phyloP scores from a whole-genome alignment of 495 filamentous ascomycete genomes.

The Saxispiralis lemnorum region DNA sequence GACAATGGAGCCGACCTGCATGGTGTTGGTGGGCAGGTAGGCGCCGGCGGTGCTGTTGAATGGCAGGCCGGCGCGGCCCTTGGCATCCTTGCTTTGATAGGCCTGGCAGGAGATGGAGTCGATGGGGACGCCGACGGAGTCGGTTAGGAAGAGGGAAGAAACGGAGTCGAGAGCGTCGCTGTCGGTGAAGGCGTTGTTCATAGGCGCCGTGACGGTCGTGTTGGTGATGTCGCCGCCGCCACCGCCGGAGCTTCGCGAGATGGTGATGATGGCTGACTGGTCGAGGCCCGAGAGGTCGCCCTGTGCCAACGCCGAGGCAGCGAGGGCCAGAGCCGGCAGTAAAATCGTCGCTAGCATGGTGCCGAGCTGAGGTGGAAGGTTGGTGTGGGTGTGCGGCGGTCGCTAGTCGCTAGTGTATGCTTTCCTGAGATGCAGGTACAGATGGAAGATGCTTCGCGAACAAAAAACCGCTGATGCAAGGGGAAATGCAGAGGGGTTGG shows the following conservation, averaged over 20 bases:
- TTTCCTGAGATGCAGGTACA: too few relatives aligned
- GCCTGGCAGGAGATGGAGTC: conserved; percentile 12
- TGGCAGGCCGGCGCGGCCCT: conserved; percentile 3
- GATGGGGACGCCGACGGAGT: conserved; percentile 2
- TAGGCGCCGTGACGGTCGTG: conserved; percentile 10
- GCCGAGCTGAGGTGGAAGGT: too few relatives aligned
- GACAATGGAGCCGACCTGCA: conserved; percentile 8
- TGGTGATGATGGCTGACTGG: too few relatives aligned
- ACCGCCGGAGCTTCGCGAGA: conserved; percentile 7
- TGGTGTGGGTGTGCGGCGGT: too few relatives aligned
- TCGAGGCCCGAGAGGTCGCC: too few relatives aligned
- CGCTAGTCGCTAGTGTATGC: too few relatives aligned
- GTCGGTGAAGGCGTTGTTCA: conserved; percentile 11
- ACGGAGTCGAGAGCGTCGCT: conserved; percentile 7
- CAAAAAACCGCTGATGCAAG: too few relatives aligned
- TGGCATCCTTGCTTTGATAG: conserved; percentile 8
- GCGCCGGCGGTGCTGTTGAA: conserved; percentile 5
- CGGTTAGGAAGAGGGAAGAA: conserved; percentile 12
- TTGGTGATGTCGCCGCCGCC: conserved; percentile 12
- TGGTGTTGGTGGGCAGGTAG: conserved; percentile 11
- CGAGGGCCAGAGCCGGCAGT: too few relatives aligned
- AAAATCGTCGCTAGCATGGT: too few relatives aligned
- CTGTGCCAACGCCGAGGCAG: too few relatives aligned
- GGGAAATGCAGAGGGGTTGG: too few relatives aligned
- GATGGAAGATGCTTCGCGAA: too few relatives aligned